Evolutionary conservation across 2,329 filamentous ascomycete species (phyloP).

Genomic region (Epichloe glyceriae): DNA sequence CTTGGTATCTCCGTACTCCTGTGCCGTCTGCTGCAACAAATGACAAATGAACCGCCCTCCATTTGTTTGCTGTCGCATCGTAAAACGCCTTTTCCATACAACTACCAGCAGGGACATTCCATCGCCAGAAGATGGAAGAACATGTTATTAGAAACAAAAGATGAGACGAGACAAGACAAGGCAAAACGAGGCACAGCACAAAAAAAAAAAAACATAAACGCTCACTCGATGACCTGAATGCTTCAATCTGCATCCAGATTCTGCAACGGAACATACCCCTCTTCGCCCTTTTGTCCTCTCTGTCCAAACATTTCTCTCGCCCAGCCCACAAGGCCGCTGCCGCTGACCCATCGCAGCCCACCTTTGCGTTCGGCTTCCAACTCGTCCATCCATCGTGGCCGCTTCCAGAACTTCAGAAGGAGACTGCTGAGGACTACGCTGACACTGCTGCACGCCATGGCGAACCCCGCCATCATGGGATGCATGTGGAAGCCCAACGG

Average conservation of each 20-base stretch:
- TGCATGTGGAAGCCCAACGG: conserved; percentile 80
- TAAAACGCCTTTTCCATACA: neutral
- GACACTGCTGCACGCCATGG: conserved; percentile 85
- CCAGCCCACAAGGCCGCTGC: conserved; percentile 29
- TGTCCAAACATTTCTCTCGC: conserved; percentile 27
- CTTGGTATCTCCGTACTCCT: too few relatives aligned
- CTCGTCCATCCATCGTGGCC: conserved; percentile 78
- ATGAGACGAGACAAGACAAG: neutral
- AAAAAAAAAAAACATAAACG: neutral
- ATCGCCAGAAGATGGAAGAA: neutral
- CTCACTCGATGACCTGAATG: neutral
- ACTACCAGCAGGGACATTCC: neutral
- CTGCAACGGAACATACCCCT: conserved; percentile 47
- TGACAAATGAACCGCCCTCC: too few relatives aligned
- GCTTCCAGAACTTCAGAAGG: conserved; percentile 72
- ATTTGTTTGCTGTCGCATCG: too few relatives aligned
- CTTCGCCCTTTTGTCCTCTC: conserved; percentile 30
- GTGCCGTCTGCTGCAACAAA: too few relatives aligned
- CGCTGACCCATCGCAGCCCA: conserved; percentile 28
- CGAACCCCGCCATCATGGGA: conserved; percentile 86
- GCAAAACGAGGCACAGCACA: neutral
- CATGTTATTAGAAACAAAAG: neutral
- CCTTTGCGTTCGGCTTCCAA: conserved; percentile 47
- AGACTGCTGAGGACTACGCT: conserved; percentile 78
- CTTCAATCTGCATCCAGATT: conserved; percentile 29